Conservation (phyloP, 768 basidiomycete genomes). For the Naganishia onofrii region DNA sequence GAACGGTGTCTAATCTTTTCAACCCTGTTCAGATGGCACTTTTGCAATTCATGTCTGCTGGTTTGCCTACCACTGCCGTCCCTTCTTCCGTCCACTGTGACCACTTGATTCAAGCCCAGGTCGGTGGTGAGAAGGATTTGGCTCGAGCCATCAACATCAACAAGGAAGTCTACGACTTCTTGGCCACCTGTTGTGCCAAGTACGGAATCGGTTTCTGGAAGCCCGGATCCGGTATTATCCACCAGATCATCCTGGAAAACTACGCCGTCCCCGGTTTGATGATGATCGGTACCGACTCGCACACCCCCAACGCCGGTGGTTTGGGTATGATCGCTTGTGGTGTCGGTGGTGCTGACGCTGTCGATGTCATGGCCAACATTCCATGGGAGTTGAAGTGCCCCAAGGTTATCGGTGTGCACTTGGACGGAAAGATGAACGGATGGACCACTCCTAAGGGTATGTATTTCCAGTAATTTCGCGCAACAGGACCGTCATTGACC, state of each 20-base stretch:
- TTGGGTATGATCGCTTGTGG: slow-evolving; percentile 99
- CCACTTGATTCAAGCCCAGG: slow-evolving; percentile 95
- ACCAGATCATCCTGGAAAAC: slow-evolving; percentile 98
- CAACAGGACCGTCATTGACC: slow-evolving; percentile 23
- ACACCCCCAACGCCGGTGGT: slow-evolving; percentile 98
- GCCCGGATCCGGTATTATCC: slow-evolving; percentile 97
- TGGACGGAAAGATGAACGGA: slow-evolving; percentile 88
- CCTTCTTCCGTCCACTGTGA: slow-evolving; percentile 99
- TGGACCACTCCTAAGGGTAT: slow-evolving; percentile 97
- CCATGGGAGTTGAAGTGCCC: slow-evolving; percentile 99
- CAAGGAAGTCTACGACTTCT: slow-evolving; percentile 99
- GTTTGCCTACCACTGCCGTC: slow-evolving; percentile 94
- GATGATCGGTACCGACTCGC: slow-evolving; percentile 99
- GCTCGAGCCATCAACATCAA: slow-evolving; percentile 86
- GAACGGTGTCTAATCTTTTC: not conserved
- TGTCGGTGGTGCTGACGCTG: slow-evolving; percentile 98
- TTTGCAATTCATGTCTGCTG: slow-evolving; percentile 99
- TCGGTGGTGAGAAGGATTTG: slow-evolving; percentile 90
- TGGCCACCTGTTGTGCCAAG: slow-evolving; percentile 95
- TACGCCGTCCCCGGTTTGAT: slow-evolving; percentile 98
- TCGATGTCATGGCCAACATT: slow-evolving; percentile 96
- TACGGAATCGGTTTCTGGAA: slow-evolving; percentile 99
- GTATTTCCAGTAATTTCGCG: slow-evolving; percentile 33
- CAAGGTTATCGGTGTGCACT: slow-evolving; percentile 96
- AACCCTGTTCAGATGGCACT: slow-evolving; percentile 99